Evolutionary conservation across 2,329 filamentous ascomycete genomes (phyloP).

Genomic region (Aspergillus sp.): DNA sequence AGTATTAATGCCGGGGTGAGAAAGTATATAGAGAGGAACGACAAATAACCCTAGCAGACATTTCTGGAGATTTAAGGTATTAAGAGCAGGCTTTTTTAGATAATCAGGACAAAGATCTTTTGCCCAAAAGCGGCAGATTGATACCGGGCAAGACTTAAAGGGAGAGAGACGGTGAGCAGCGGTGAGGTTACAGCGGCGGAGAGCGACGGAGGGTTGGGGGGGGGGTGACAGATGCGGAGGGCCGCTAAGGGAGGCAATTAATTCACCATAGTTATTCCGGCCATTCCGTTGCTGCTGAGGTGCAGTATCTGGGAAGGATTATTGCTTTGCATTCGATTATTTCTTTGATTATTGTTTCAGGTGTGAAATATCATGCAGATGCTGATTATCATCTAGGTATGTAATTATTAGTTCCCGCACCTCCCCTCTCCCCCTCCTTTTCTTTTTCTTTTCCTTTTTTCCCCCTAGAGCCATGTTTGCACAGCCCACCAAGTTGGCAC

Average conservation of each 20-base stretch:
- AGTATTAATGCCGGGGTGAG: not conserved
- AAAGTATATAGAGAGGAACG: not conserved
- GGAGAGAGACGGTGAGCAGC: not conserved
- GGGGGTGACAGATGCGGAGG: conserved; percentile 2
- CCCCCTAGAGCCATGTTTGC: no score
- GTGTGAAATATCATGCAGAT: no score
- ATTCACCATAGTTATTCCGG: no score
- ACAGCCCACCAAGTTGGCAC: no score
- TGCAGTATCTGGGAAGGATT: no score
- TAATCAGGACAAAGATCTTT: not conserved
- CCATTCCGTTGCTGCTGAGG: no score
- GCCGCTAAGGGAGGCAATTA: not conserved
- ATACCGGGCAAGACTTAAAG: not conserved
- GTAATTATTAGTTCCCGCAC: conserved; percentile 3
- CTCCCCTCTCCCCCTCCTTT: conserved; percentile 6
- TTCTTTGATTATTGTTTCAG: no score
- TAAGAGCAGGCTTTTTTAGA: no score
- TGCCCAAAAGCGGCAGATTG: not conserved
- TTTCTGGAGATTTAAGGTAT: not conserved
- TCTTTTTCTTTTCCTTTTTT: not conserved
- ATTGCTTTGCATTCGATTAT: no score
- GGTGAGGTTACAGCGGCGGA: not conserved
- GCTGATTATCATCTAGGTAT: not conserved
- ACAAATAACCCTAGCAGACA: not conserved
- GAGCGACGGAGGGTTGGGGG: not conserved